Base-by-base conservation (phyloP, 495 filamentous ascomycete species). In the Aspergillus mulundensis region DNA sequence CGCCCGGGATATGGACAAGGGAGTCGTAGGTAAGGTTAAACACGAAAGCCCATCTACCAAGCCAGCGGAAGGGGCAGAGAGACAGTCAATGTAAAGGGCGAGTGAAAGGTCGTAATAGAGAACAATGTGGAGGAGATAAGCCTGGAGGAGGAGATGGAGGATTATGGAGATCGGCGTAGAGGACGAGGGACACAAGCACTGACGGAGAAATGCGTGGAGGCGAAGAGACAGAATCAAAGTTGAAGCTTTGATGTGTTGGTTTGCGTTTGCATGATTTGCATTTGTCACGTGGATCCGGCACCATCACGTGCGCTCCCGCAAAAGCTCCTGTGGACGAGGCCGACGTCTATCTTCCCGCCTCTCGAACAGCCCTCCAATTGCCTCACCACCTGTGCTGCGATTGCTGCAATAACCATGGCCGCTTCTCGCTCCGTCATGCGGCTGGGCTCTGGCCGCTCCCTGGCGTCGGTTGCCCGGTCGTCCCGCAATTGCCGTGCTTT, bases 341-440 rank as follows among this genome's bases (percentile, higher is more conserved):
- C 21, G 39, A 56, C 54, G 54, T 65, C 63, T 60, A 54, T 57
- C 59, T 41, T 61, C 53, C 43, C 47, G 55, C 61, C 55, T 50
- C 45, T 48, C 58, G 56, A 39, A 58, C 60, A 59, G 34, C 54
- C 43, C 60, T 51, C 50, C 53, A 25, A 57, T 55, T 51, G 41
- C 32, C 44, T 48, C 42, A 28, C 41, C 44, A 18, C 25, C 21
- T 24, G 62, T 58, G 59, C 46, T 53, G 64, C 66, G 61, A 66
- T 71, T 67, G 62, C 65, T 56, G 46, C 66, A 42, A 69, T 55
- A 68, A 71, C 66, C 61, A 78, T 72, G 71, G 71, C 73, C 69
- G 71, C 69, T 66, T 62, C 76, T 70, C 79, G 69, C 70, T 87
- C 87, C 75, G 74, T 86, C 72, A 84, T 83, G 80, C 84, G 82